A percentile compares a stretch with the other conserved stretches of the same genome.
Conservation (phyloP, 345 rosid genomes). For the Citrus glauca region DNA sequence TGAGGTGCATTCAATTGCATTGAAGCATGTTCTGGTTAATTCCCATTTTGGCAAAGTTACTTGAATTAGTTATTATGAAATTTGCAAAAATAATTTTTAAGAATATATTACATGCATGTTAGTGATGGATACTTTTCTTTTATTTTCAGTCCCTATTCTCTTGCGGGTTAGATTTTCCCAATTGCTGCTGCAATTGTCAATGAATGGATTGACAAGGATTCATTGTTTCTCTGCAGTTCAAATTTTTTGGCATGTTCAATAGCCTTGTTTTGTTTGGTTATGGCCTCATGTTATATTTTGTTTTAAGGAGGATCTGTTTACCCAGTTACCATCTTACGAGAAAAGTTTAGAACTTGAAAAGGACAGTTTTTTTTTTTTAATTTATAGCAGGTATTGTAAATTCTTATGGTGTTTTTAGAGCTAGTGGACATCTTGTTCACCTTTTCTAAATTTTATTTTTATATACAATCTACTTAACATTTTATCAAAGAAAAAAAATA, state of each 20-base stretch:
- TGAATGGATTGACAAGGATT: neutral
- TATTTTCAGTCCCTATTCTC: neutral
- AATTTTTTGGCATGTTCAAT: neutral
- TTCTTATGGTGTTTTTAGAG: too few species aligned
- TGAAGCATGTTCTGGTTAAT: conserved; percentile 4
- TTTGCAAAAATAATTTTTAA: neutral
- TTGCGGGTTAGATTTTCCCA: neutral
- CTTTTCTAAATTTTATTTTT: too few species aligned
- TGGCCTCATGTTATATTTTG: neutral
- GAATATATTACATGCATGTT: neutral
- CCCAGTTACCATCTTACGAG: neutral
- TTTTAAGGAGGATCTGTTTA: conserved; percentile 1
- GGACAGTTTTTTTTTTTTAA: neutral
- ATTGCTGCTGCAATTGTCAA: neutral
- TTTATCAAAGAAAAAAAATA: too few species aligned
- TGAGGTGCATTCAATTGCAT: neutral
- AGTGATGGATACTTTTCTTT: neutral
- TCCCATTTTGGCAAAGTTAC: neutral
- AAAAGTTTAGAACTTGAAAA: neutral
- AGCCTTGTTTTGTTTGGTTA: neutral
- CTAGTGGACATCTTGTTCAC: too few species aligned
- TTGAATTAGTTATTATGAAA: neutral
- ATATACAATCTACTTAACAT: too few species aligned
- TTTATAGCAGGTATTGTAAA: neutral
- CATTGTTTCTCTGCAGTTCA: neutral